phyloP scores from a whole-genome alignment of 306 rosid species.

The Vigna nakashimae region DNA sequence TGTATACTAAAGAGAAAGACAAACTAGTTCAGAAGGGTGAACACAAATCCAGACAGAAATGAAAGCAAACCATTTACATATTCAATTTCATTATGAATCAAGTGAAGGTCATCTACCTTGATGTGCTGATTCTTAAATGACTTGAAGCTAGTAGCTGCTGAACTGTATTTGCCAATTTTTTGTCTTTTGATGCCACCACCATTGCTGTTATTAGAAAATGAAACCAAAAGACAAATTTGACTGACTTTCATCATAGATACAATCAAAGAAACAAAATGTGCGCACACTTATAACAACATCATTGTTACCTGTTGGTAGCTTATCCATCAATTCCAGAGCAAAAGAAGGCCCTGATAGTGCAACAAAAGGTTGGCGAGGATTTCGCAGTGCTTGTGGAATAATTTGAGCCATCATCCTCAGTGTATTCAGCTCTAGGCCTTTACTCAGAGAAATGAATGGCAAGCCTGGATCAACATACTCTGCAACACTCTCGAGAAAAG shows the following conservation, averaged over 20 bases:
- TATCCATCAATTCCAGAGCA: conserved; percentile 85
- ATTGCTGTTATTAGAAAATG: conserved; percentile 66
- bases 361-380: conserved; percentile 93
- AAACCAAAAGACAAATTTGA: conserved; percentile 21
- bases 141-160: conserved; percentile 84
- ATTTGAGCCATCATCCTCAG: conserved; percentile 94
- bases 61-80: conserved; percentile 21
- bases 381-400: conserved; percentile 79
- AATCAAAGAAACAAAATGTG: conserved; percentile 1
- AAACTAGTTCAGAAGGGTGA: conserved; percentile 7
- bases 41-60: conserved; percentile 22
- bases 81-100: conserved; percentile 37
- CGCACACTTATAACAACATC: not conserved
- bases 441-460: conserved; percentile 92
- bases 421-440: conserved; percentile 90
- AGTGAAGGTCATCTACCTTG: conserved; percentile 67
- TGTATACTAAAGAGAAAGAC: conserved; percentile 10
- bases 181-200: conserved; percentile 95
- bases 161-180: conserved; percentile 78
- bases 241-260: conserved; percentile 20
- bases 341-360: conserved; percentile 97
- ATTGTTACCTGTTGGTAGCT: conserved; percentile 86
- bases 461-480: conserved; percentile 85
- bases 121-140: conserved; percentile 92
- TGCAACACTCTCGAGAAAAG: conserved; percentile 80